Evolutionary conservation across 1,139 yeast species (phyloP), one percentile per base, ranked within the genome.

Genomic region (Torulaspora pretoriensis): DNA sequence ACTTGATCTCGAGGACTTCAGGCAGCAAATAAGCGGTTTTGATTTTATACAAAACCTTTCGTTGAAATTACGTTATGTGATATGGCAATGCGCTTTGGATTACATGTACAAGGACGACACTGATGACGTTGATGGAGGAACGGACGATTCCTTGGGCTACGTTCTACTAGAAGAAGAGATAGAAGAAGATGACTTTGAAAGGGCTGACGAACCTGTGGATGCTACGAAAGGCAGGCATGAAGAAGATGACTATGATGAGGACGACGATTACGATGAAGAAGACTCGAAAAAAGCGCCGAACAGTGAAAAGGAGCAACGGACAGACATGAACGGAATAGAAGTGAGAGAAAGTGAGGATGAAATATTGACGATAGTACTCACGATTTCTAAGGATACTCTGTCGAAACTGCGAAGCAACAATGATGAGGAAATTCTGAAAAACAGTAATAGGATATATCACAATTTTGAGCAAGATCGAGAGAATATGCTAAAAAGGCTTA

Each of bases 381-480:
- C 49, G 31, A 57, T 63, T 9, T 57, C 67, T 1, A 61, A 56
- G 38, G 57, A 51, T n/a, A 60, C 64, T 5, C 35, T 63, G 29
- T 42, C 53, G 31, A 59, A 47, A 39, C 53, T 60, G 41, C 56
- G 56, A 54, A 45, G 53, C 8, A 57, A 51, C 22, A 56, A 60
- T 38, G 46, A 56, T 35, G 65, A 63, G 35, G 50, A 56, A 19
- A 55, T 75, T 16, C 69, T 75, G 46, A 71, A 68, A 42, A 74
- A 71, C 53, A 74, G 75, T 60, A 71, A 71, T 54, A 83, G 76
- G 59, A 79, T 85, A 33, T 89, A 88, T 60, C 96, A 89, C 60
- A 81, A 78, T 49, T 87, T 88, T 61, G 97, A 90, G 59, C 78
- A 79, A 52, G 97, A 89, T 61, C 70, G 80, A 53, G 95, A 86